phyloP scores from a whole-genome alignment of 2,329 filamentous ascomycete genomes.

The Aspergillus calidoustus region DNA sequence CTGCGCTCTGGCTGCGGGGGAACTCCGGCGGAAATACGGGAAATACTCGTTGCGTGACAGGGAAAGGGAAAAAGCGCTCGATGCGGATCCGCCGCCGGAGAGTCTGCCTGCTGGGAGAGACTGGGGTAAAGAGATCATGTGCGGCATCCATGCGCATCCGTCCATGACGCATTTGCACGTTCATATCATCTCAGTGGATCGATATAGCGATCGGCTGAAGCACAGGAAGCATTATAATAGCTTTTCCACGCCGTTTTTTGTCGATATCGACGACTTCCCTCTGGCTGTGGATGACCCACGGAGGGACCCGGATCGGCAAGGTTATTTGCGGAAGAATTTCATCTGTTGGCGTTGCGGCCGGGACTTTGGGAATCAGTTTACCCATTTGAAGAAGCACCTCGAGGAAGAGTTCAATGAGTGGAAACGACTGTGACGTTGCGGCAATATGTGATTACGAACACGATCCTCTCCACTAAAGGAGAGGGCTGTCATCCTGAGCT shows the following conservation, averaged over 20 bases:
- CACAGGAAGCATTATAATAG: slow-evolving; percentile 91
- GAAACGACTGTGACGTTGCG: slow-evolving; percentile 62
- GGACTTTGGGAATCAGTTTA: slow-evolving; percentile 76
- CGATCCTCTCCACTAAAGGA: background rate
- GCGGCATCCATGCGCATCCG: slow-evolving; percentile 83
- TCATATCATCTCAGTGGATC: slow-evolving; percentile 82
- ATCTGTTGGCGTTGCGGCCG: slow-evolving; percentile 82
- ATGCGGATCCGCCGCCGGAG: slow-evolving; percentile 54
- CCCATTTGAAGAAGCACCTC: slow-evolving; percentile 75
- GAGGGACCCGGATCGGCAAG: slow-evolving; percentile 58
- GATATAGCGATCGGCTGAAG: slow-evolving; percentile 72
- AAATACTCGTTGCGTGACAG: slow-evolving; percentile 66
- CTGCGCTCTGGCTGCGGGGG: slow-evolving; percentile 68
- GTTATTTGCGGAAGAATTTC: slow-evolving; percentile 69
- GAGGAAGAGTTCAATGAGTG: slow-evolving; percentile 74
- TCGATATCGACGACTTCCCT: slow-evolving; percentile 79
- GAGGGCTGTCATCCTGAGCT: background rate
- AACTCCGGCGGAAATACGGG: slow-evolving; percentile 73
- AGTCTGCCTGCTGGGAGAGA: slow-evolving; percentile 73
- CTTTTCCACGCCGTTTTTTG: slow-evolving; percentile 84
- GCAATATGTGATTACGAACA: no score
- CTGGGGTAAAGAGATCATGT: slow-evolving; percentile 74
- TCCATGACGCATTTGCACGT: slow-evolving; percentile 93
- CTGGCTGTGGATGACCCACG: slow-evolving; percentile 68
- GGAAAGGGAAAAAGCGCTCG: slow-evolving; percentile 67